Conservation (phyloP, 148 eudicot genomes). For the Fallopia convolvulus region DNA sequence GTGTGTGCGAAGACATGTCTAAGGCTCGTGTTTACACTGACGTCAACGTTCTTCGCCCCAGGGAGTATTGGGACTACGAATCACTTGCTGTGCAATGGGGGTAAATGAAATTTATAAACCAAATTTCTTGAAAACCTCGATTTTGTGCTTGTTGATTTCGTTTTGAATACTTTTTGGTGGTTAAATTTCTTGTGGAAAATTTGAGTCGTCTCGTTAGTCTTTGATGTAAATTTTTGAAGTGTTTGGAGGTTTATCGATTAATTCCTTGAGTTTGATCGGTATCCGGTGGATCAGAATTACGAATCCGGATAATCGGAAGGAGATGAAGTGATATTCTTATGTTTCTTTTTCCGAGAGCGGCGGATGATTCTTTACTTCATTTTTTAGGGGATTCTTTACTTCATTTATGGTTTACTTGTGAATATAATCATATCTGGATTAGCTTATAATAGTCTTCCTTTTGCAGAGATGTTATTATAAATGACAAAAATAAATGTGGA, state of each 20-base stretch:
- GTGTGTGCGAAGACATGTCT: constrained; percentile 34
- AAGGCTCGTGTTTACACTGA: constrained; percentile 73
- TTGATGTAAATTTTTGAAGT: neutral
- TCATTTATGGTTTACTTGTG: neutral
- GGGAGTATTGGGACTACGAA: constrained; percentile 77
- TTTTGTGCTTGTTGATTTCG: neutral
- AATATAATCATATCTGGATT: neutral
- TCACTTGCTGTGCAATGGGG: constrained; percentile 78
- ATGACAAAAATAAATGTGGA: neutral
- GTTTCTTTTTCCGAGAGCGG: neutral
- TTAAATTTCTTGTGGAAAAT: neutral
- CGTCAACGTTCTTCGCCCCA: constrained; percentile 61
- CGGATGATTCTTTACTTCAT: neutral
- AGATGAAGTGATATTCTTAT: neutral
- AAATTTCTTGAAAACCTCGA: neutral
- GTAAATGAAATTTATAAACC: constrained; percentile 19
- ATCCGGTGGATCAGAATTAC: neutral
- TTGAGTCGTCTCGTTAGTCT: neutral
- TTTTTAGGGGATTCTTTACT: neutral
- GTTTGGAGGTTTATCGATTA: neutral
- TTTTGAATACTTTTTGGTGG: neutral
- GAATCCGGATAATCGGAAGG: neutral
- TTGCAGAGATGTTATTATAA: neutral
- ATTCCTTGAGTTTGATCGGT: neutral
- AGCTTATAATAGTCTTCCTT: neutral